These are phyloP conservation scores for Yamadazyma spencermartinsiae DNA, from an alignment of 1,139 yeast genomes.

Conservation along the genomic window DNA sequence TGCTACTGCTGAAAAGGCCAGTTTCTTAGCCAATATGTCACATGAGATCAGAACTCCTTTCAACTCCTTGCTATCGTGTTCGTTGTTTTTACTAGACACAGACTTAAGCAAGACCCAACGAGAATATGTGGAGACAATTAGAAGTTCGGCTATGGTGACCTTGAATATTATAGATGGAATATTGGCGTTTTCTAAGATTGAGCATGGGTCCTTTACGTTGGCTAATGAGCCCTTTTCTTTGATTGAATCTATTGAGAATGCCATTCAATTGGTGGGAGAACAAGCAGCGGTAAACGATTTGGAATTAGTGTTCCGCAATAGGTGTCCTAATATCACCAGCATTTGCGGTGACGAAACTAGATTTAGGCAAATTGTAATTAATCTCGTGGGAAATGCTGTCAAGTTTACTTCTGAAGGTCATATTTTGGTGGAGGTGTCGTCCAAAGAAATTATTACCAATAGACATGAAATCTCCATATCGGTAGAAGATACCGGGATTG, in stretches of 20 bases:
- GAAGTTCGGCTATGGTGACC: conserved; percentile 53
- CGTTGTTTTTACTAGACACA: conserved; percentile 54
- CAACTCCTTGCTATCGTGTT: conserved; percentile 56
- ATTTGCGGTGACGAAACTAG: conserved; percentile 54
- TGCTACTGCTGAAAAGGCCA: conserved; percentile 60
- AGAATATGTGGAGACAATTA: conserved; percentile 57
- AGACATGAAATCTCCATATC: conserved; percentile 44
- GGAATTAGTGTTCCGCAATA: conserved; percentile 50
- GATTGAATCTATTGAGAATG: conserved; percentile 52
- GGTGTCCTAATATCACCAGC: conserved; percentile 42
- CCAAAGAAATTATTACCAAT: conserved; percentile 28
- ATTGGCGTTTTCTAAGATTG: conserved; percentile 56
- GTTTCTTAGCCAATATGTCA: conserved; percentile 60
- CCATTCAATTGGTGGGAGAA: conserved; percentile 53
- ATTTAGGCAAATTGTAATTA: conserved; percentile 54
- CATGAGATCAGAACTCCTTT: conserved; percentile 62
- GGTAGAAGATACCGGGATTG: conserved; percentile 62
- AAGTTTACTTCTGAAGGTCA: conserved; percentile 54
- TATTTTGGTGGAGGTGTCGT: conserved; percentile 41
- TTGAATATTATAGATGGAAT: conserved; percentile 58
- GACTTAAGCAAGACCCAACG: conserved; percentile 45
- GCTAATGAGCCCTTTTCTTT: conserved; percentile 51
- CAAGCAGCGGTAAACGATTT: conserved; percentile 48
- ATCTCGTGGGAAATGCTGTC: conserved; percentile 57
- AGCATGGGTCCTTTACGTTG: conserved; percentile 53